Base-by-base conservation (phyloP, 306 rosid genomes). In the Trifolium dubium region DNA sequence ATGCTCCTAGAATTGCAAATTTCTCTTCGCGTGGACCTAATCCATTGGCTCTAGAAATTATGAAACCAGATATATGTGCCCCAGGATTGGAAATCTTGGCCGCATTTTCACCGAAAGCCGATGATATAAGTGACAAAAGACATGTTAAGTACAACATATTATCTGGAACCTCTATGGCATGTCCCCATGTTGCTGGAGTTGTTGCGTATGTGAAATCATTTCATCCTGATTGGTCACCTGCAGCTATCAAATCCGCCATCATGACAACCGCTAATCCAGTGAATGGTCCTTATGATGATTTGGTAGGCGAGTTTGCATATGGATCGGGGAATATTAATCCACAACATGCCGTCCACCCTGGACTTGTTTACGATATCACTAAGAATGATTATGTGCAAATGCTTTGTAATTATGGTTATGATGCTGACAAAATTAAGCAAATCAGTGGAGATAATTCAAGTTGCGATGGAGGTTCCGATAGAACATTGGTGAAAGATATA, bases 11-110 rank as follows among this genome's bases (percentile, higher is more conserved):
- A 28, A 3, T 72, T 17, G 44, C 8, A 7, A 0, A 0, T n/a
- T 72, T 72, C 28, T 72, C 77, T 30, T 58, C 67, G 1, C 43
- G 77, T 5, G 77, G 77, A 2, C 68, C 59, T 5, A 72, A 72
- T 60, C 0, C 2, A 0, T 1, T 58, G 5, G 30, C 43, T 29
- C 6, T 31, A 5, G 77, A 72, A 28, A 72, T 72, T 10, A 29
- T 72, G 67, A 72, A 72, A 40, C 59, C 68, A 0, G 77, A 72
- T 30, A 30, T 72, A n/a, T 43, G 67, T 58, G 77, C 68, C 2
- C 77, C 59, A 9, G 68, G 77, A 4, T 32, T 72, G 8, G 1
- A 41, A 9, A 72, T 72, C 7, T 43, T 72, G 18, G 77, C 68
- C 14, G 58, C 77, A n/a, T 59, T 0, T 31, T 15, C 68, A 30